A percentile compares a stretch with the other conserved stretches of the same genome.
Evolutionary conservation across 2,329 filamentous ascomycete species (phyloP).

Genomic region (Chaetomiaceae sp.): DNA sequence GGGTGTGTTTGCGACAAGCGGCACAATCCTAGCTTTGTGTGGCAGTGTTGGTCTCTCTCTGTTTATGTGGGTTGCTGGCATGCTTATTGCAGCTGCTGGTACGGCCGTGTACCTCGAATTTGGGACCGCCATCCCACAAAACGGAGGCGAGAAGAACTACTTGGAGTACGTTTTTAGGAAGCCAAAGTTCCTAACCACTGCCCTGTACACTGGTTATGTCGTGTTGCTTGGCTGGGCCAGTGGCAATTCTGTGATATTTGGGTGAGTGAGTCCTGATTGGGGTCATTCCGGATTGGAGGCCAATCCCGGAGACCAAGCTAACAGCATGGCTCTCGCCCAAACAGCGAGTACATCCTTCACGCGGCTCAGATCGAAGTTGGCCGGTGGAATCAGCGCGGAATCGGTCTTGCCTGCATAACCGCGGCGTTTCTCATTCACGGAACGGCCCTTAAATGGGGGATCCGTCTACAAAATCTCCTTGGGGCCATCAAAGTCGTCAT

Average conservation of each 20-base stretch:
- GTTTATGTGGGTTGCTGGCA: constrained; percentile 60
- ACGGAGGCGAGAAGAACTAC: constrained; percentile 65
- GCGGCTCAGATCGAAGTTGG: constrained; percentile 58
- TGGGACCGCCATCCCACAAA: constrained; percentile 59
- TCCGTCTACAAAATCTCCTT: constrained; percentile 63
- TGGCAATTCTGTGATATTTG: constrained; percentile 63
- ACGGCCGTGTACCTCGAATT: constrained; percentile 64
- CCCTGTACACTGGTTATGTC: constrained; percentile 58
- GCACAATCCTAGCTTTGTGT: constrained; percentile 51
- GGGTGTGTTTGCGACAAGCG: constrained; percentile 62
- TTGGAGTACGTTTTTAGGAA: constrained; percentile 60
- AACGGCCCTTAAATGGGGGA: constrained; percentile 58
- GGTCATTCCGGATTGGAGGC: no score
- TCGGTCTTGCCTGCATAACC: constrained; percentile 64
- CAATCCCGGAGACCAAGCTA: not conserved
- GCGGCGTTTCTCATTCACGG: constrained; percentile 63
- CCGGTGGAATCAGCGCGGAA: constrained; percentile 63
- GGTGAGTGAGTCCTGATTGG: constrained; percentile 14
- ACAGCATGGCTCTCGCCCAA: no score
- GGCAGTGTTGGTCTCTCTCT: constrained; percentile 60
- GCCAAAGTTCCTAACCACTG: constrained; percentile 58
- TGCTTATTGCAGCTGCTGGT: constrained; percentile 57
- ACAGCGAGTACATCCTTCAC: constrained; percentile 63
- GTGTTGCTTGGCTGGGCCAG: constrained; percentile 62
- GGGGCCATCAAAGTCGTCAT: constrained; percentile 63